Evolutionary conservation across 495 filamentous ascomycete species (phyloP), one percentile per base, ranked within the genome.

Genomic region (Evansstolkia leycettana): DNA sequence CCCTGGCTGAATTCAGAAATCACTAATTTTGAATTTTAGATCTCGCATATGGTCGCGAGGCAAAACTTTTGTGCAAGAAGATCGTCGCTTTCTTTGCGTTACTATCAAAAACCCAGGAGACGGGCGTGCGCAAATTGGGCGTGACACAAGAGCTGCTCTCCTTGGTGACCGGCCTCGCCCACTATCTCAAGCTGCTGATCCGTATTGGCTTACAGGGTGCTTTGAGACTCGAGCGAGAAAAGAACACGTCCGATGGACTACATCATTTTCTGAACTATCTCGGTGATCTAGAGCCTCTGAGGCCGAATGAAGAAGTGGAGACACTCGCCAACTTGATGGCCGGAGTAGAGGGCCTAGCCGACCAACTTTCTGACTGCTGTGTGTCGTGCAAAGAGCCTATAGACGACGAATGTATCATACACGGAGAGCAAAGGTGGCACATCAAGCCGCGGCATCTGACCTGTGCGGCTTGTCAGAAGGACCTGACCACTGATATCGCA

Each of bases 1-100:
- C 26, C 16, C 31, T 34, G 16, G 19, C 17, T 32, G 20, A 11
- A 23, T 19, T 30, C 41, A 46, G 31, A 41, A 32, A 48, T 52
- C 33, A 45, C 43, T 59, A 37, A 50, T 39, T 3, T 28, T 19
- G 28, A 19, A 39, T n/a, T n/a, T 27, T 49, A 88, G 89, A 82
- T 39, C 66, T 96, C 27, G 80, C 85, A 17, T 96, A 95, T 53
- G 82, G 82, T 13, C 78, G 92, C 38, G 92, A 99, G 63, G 82
- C 92, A 14, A 99, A 96, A 59, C 69, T 99, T 19, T 76, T 99
- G 9, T 99, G 92, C 68, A 99, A 99, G 58, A 99, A 99, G 59
- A 93, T 99, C 35, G 90, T 99, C 17, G 83, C 90, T 12, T 99
- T 99, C 65, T 99, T 99, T 55, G 80, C 82, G 8, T 62, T 99